Evolutionary conservation across 78 protist genomes (phyloP).

Genomic region (Monosiga brevicollis): DNA sequence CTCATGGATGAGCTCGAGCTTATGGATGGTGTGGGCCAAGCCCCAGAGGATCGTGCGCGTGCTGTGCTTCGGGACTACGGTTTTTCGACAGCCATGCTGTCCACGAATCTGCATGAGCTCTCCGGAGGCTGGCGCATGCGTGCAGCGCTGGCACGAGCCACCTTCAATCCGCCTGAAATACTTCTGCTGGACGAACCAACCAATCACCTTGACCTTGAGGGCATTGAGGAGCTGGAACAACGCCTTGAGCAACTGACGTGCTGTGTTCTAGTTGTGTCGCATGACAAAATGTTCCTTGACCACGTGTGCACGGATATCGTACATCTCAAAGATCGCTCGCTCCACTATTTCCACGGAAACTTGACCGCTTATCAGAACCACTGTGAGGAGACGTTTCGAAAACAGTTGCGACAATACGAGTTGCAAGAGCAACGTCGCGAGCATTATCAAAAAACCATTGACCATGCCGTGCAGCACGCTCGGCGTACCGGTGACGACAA

Average conservation of each 20-base stretch:
- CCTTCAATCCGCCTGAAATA: slow-evolving; percentile 81
- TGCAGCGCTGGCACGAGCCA: slow-evolving; percentile 84
- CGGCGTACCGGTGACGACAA: background rate
- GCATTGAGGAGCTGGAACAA: slow-evolving; percentile 80
- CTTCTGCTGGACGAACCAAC: slow-evolving; percentile 87
- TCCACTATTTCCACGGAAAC: slow-evolving; percentile 47
- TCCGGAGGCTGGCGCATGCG: slow-evolving; percentile 91
- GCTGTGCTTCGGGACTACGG: slow-evolving; percentile 52
- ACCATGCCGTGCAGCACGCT: background rate
- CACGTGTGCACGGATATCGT: slow-evolving; percentile 65
- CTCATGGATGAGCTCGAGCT: slow-evolving; percentile 2
- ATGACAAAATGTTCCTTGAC: slow-evolving; percentile 77
- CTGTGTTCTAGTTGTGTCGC: slow-evolving; percentile 68
- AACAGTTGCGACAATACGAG: background rate
- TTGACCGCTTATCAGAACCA: background rate
- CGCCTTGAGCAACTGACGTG: slow-evolving; percentile 27
- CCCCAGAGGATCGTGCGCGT: background rate
- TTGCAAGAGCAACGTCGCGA: background rate
- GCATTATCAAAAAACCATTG: background rate
- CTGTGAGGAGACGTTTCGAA: background rate
- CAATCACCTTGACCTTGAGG: slow-evolving; percentile 80
- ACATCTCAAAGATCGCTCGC: slow-evolving; percentile 37
- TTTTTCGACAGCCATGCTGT: slow-evolving; percentile 59
- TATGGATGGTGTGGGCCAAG: slow-evolving; percentile 11
- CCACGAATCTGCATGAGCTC: slow-evolving; percentile 40